phyloP scores from a whole-genome alignment of 108 stramenopile genomes.

The Cyclotella cryptica region DNA sequence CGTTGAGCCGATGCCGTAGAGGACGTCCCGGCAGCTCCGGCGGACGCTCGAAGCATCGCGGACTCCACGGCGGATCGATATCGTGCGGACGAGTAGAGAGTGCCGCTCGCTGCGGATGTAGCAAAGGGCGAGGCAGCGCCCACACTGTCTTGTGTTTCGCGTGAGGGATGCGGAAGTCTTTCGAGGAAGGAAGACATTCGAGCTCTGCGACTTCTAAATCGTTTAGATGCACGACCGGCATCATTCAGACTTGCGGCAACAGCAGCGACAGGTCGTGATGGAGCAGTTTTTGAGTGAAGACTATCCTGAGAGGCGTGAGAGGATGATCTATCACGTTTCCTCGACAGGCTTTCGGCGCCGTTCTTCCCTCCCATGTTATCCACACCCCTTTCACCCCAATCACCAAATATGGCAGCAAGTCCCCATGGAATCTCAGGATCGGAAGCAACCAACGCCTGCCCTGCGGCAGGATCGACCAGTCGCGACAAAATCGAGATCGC shows the following conservation, averaged over 20 bases:
- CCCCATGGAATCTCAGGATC: conserved; percentile 37
- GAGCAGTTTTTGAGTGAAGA: conserved; percentile 19
- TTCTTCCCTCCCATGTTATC: not conserved
- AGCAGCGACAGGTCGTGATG: not conserved
- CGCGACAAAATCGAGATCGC: conserved; percentile 38
- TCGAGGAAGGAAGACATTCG: conserved; percentile 35
- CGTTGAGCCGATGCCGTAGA: conserved; percentile 11
- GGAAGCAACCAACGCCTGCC: conserved; percentile 33
- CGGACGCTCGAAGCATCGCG: conserved; percentile 21
- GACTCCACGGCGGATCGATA: conserved; percentile 31
- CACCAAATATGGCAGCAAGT: not conserved
- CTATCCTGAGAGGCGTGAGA: conserved; percentile 29
- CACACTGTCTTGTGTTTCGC: not conserved
- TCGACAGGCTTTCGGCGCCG: not conserved
- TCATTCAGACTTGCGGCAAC: not conserved
- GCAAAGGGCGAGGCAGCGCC: not conserved
- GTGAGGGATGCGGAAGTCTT: conserved; percentile 16
- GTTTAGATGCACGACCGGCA: conserved; percentile 12
- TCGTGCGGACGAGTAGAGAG: not conserved
- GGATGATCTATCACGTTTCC: conserved; percentile 32
- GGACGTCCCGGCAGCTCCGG: not conserved
- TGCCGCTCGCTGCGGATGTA: conserved; percentile 15
- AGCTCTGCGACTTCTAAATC: conserved; percentile 4
- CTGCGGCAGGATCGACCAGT: conserved; percentile 46
- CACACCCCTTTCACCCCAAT: not conserved